These are phyloP conservation scores for Fusarium dimerum DNA, from an alignment of 2,329 filamentous ascomycete genomes.

Conservation along the genomic window DNA sequence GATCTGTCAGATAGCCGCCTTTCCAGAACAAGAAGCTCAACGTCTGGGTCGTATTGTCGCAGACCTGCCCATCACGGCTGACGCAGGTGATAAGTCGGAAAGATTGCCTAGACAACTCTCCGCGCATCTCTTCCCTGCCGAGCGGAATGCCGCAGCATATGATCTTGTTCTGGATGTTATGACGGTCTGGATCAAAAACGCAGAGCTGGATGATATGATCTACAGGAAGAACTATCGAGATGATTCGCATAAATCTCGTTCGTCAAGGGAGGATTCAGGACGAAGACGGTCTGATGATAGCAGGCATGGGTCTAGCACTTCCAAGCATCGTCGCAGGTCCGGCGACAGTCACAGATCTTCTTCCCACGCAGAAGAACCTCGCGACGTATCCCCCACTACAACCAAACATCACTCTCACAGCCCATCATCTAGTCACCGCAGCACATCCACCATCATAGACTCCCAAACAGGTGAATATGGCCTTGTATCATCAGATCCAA, in stretches of 20 bases:
- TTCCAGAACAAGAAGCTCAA: constrained; percentile 73
- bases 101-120: constrained; percentile 79
- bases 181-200: constrained; percentile 40
- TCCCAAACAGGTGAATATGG: background rate
- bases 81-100: constrained; percentile 64
- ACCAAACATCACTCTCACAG: constrained; percentile 8
- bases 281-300: constrained; percentile 21
- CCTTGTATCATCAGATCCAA: background rate
- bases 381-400: constrained; percentile 18
- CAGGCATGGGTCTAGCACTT: constrained; percentile 8
- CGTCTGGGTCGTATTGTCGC: constrained; percentile 69
- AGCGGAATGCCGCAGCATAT: constrained; percentile 56
- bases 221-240: constrained; percentile 14
- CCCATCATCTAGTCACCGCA: constrained; percentile 9
- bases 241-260: constrained; percentile 11
- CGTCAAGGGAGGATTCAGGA: constrained; percentile 15
- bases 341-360: constrained; percentile 18
- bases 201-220: constrained; percentile 17
- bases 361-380: constrained; percentile 11
- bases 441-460: background rate
- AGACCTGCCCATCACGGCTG: constrained; percentile 65
- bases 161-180: constrained; percentile 63
- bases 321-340: constrained; percentile 19
- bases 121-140: constrained; percentile 67
- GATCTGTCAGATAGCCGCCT: constrained; percentile 70